A percentile compares a stretch with the other conserved stretches of the same genome.
phyloP scores from a whole-genome alignment of 306 rosid genomes.

The Lathyrus oleraceus region DNA sequence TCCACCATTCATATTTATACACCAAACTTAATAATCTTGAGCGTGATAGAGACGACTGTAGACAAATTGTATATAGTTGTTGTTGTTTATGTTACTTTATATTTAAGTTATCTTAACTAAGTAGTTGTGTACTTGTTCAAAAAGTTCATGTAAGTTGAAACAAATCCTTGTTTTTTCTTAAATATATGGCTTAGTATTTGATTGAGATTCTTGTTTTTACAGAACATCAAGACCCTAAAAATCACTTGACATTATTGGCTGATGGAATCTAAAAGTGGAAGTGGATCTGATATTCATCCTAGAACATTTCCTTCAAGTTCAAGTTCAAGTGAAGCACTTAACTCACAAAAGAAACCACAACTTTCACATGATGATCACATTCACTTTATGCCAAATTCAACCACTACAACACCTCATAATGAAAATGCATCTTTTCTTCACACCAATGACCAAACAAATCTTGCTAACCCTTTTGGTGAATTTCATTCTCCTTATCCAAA shows the following conservation, averaged over 20 bases:
- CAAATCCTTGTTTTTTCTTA: too few species aligned
- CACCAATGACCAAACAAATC: neutral
- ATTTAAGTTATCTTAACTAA: too few species aligned
- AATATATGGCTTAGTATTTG: neutral
- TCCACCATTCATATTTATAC: too few species aligned
- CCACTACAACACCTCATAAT: neutral
- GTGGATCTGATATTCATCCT: conserved; percentile 26
- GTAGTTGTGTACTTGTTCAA: too few species aligned
- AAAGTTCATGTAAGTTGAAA: too few species aligned
- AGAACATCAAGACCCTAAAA: conserved; percentile 35
- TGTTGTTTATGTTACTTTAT: too few species aligned
- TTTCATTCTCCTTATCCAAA: conserved; percentile 1
- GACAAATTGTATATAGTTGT: too few species aligned
- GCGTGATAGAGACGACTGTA: too few species aligned
- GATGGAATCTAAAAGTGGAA: conserved; percentile 37
- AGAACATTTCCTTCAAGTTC: conserved; percentile 20
- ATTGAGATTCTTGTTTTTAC: conserved; percentile 18
- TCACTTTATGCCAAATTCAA: conserved; percentile 7
- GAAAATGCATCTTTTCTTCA: neutral
- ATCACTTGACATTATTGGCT: conserved; percentile 23
- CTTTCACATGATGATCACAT: conserved; percentile 32
- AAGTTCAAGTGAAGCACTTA: conserved; percentile 10
- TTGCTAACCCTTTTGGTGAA: conserved; percentile 28
- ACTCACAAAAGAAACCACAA: conserved; percentile 4
- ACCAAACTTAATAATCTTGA: too few species aligned